Evolutionary conservation across 495 filamentous ascomycete species (phyloP), one percentile per base, ranked within the genome.

Genomic region (Podospora anserina): DNA sequence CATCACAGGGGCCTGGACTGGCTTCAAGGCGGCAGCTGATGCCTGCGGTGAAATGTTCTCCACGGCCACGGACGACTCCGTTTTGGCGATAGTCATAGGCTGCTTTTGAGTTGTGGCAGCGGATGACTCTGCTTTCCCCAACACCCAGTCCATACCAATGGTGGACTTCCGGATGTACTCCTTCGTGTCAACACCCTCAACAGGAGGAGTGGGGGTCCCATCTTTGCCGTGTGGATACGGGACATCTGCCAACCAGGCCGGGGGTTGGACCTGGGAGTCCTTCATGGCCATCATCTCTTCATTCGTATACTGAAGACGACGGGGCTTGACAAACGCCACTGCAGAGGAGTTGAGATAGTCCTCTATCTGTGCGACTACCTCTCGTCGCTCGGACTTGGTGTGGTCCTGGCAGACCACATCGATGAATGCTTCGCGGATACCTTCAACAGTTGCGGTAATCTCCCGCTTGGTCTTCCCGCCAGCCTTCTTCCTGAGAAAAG

Each of bases 91-190:
- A 6, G 34, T 11, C 5, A 4, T 15, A 16, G 32, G 3, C 11
- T 6, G 34, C 34, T 39, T 11, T 11, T 5, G 11, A 39, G 34
- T 11, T 11, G 34, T 11, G 39, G 39, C 7, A 3, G 13, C 39
- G 15, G 39, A 49, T 11, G 39, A 49, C 39, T 49, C 15, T 49
- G 39, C 15, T 49, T 49, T 49, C 2, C 69, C 65, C 6, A 70
- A 54, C 6, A 70, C 69, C 69, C 69, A 70, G 26, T 66, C 39
- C 69, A 70, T 70, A 11, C 55, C 69, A n/a, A 20, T 23, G 0
- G 63, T 59, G 4, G 69, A 62, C 44, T n/a, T 61, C 0, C n/a
- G 6, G 15, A 66, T 7, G 2, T 65, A 55, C 15, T 58, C 20
- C 20, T 18, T n/a, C 6, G 15, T 58, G n/a, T 7, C n/a, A 5